Percentiles rank a stretch among this genome's conserved stretches.
These are phyloP conservation scores for Nannochloris sp. DNA, from an alignment of 139 green algal genomes.

Conservation along the genomic window DNA sequence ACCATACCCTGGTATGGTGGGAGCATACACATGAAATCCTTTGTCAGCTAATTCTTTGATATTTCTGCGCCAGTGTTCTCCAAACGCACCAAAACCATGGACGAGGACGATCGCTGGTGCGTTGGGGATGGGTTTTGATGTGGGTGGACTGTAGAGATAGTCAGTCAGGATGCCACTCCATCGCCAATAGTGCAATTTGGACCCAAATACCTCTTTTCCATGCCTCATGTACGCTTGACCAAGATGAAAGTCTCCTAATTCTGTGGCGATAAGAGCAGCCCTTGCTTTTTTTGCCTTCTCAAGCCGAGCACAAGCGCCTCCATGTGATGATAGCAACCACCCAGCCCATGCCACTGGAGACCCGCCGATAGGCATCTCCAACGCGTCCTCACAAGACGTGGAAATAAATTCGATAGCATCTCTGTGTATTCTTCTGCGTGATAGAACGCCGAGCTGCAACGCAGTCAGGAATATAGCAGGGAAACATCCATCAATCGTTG, in stretches of 20 bases:
- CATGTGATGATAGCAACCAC: constrained; percentile 19
- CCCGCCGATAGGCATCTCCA: background rate
- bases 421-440: constrained; percentile 29
- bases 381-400: background rate
- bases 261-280: constrained; percentile 34
- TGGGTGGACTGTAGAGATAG: constrained; percentile 38
- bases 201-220: constrained; percentile 9
- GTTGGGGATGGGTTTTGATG: constrained; percentile 4
- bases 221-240: constrained; percentile 25
- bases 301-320: constrained; percentile 5
- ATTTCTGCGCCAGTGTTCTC: constrained; percentile 82
- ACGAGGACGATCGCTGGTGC: constrained; percentile 72
- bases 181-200: constrained; percentile 39
- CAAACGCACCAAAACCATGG: constrained; percentile 94
- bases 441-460: constrained; percentile 43
- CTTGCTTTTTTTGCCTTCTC: constrained; percentile 10
- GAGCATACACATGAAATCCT: constrained; percentile 71
- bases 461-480: constrained; percentile 44
- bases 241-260: constrained; percentile 58
- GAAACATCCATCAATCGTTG: constrained; percentile 41
- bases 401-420: background rate
- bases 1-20: constrained; percentile 70
- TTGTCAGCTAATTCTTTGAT: constrained; percentile 42
- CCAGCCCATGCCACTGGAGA: background rate
- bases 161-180: constrained; percentile 57